Evolutionary conservation across 176 grass and related monocot genomes (phyloP).

Genomic region (Avena insularis): DNA sequence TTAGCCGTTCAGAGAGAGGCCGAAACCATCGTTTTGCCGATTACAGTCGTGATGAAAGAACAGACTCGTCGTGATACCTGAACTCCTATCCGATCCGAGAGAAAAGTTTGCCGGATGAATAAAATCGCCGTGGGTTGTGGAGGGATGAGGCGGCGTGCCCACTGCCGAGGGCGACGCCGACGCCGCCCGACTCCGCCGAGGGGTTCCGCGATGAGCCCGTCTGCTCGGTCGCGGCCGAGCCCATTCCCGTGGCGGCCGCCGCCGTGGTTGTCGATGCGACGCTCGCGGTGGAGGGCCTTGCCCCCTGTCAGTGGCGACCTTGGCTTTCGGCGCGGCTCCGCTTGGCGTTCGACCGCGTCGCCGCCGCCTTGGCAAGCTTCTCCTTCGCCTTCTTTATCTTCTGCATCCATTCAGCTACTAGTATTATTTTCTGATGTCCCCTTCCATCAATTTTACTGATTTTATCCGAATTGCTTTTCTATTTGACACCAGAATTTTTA

Average conservation of each 20-base stretch:
- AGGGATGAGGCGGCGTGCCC: background rate
- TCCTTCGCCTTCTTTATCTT: background rate
- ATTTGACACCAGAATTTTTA: too few species aligned
- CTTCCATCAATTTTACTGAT: background rate
- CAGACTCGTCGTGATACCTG: too few species aligned
- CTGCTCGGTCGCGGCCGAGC: background rate
- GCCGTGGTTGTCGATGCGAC: background rate
- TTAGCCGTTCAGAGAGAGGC: too few species aligned
- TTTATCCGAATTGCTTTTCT: background rate
- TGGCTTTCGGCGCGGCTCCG: too few species aligned
- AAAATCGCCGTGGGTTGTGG: too few species aligned
- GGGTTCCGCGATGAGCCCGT: background rate
- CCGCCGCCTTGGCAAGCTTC: background rate
- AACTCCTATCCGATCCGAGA: too few species aligned
- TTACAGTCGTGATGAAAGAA: too few species aligned
- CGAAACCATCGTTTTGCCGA: too few species aligned
- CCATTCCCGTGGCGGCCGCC: background rate
- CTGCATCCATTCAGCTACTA: background rate
- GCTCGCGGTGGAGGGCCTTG: background rate
- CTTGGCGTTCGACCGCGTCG: background rate
- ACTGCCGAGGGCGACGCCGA: background rate
- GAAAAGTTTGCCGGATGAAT: too few species aligned
- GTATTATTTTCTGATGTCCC: background rate
- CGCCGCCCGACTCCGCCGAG: background rate
- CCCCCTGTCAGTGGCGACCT: background rate